Percentiles rank a stretch among this genome's conserved stretches.
Evolutionary conservation across 805 yeast species (phyloP).

Genomic region (Candida piceae): DNA sequence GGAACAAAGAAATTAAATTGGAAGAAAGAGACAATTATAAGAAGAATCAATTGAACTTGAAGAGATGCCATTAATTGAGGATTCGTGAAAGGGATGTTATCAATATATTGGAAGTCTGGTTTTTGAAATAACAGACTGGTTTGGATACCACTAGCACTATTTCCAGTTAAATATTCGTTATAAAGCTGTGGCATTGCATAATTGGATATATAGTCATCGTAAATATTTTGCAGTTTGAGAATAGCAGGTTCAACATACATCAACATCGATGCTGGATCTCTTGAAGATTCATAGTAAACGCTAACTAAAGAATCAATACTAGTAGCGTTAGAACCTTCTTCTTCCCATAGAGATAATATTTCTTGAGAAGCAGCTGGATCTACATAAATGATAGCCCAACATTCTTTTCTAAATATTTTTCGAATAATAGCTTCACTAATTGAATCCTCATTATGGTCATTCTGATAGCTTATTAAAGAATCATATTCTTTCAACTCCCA

Average conservation of each 20-base stretch:
- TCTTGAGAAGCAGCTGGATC: constrained; percentile 41
- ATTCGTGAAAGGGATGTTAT: constrained; percentile 43
- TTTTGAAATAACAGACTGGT: constrained; percentile 1
- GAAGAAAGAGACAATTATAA: constrained; percentile 61
- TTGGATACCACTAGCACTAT: not conserved
- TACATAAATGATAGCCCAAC: constrained; percentile 53
- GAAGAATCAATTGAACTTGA: constrained; percentile 62
- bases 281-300: constrained; percentile 47
- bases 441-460: not conserved
- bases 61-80: constrained; percentile 51
- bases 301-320: constrained; percentile 23
- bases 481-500: not conserved
- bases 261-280: constrained; percentile 45
- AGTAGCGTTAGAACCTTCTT: not conserved
- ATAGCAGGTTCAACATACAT: constrained; percentile 38
- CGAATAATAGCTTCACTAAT: constrained; percentile 12
- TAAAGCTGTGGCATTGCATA: not conserved
- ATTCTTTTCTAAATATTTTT: constrained; percentile 44
- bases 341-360: constrained; percentile 11
- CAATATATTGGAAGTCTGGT: constrained; percentile 31
- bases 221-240: constrained; percentile 27
- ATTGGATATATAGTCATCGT: constrained; percentile 3
- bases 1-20: constrained; percentile 49
- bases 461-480: not conserved
- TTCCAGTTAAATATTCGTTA: not conserved